Conservation (phyloP, 2,329 filamentous ascomycete species). For the Colletotrichum noveboracense region DNA sequence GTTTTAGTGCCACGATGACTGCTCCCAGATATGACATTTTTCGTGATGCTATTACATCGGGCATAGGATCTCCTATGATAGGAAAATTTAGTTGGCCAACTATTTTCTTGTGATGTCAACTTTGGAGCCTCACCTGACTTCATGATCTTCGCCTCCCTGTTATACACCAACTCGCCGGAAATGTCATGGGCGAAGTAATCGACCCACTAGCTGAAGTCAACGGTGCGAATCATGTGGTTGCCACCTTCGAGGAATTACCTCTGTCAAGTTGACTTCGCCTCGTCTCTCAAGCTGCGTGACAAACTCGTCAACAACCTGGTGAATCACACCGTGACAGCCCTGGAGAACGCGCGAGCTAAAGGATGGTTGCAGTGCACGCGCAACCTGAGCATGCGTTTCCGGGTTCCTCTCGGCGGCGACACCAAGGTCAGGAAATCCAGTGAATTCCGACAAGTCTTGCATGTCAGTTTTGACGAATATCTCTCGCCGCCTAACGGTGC, state of each 20-base stretch:
- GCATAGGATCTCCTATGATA: background rate
- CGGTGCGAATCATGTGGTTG: background rate
- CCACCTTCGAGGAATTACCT: background rate
- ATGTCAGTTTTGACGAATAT: background rate
- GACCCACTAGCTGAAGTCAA: background rate
- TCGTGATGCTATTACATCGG: background rate
- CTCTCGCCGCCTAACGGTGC: background rate
- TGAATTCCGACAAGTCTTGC: background rate
- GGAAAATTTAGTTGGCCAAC: background rate
- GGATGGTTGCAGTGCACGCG: background rate
- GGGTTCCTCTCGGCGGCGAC: background rate
- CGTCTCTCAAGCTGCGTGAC: background rate
- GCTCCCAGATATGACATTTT: background rate
- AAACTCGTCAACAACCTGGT: background rate
- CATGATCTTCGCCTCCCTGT: background rate
- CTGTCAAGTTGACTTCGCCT: background rate
- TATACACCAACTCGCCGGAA: background rate
- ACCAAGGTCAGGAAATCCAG: background rate
- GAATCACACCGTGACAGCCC: background rate
- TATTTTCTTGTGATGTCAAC: rapidly evolving
- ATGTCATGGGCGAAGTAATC: background rate
- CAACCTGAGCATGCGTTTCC: background rate
- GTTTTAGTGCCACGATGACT: background rate
- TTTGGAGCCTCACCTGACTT: background rate
- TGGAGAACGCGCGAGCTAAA: background rate